Base-by-base conservation (phyloP, 306 rosid species). In the Casuarina equisetifolia region DNA sequence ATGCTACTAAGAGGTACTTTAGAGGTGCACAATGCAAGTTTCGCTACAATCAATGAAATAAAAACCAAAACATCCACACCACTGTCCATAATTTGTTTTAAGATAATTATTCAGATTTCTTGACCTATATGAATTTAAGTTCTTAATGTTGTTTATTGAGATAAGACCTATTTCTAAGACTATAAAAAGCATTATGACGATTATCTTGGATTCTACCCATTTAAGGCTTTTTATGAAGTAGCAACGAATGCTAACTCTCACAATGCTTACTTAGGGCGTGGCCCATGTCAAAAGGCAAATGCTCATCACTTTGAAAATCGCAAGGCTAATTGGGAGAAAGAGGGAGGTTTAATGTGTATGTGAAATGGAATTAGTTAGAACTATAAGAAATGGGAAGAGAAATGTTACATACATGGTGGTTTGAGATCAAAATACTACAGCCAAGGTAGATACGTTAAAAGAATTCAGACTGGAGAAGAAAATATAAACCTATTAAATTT, bases 371-470 rank as follows among this genome's bases (percentile, higher is more conserved):
- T 6, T 57, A 58, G 2, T 20, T n/a, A 58, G 35, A 58, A 58
- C 64, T 20, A 20, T 58, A 58, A 20, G 64, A 58, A 38, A 58
- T 58, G 32, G 3, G 11, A 19, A 16, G 32, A 8, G 6, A 55
- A 8, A 17, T 55, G 36, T n/a, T 55, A 55, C 62, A 19, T 58
- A 4, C 35, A 58, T 58, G 35, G 3, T 61, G 35, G 36, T 2
- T 10, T 35, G 68, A n/a, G 38, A 66, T 17, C n/a, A 58, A n/a
- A 11, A 1, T 9, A 58, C 45, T 13, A 44, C 61, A 42, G 51
- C 15, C 16, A 74, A 79, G 73, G 49, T 11, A 35, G 52, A 80
- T n/a, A 50, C 32, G 40, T 63, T 25, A 32, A n/a, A 52, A 75
- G 32, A n/a, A 45, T 15, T 35, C 40, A 12, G 20, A 50, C 39